These are phyloP conservation scores for Phytophthora idaei DNA, from an alignment of 352 stramenopile species.

Conservation along the genomic window DNA sequence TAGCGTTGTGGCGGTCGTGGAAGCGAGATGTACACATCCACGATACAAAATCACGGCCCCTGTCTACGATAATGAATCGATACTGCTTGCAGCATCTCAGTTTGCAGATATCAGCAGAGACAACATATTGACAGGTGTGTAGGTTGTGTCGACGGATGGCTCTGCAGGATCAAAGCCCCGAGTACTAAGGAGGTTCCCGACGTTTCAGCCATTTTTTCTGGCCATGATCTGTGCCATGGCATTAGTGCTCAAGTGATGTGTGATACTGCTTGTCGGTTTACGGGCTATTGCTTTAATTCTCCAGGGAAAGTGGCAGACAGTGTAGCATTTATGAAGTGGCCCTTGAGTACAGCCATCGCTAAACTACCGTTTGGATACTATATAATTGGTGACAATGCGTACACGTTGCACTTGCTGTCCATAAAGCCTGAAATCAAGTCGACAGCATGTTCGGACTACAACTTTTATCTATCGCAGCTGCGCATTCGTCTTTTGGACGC, in stretches of 20 bases:
- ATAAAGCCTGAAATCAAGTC: no score
- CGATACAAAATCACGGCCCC: neutral
- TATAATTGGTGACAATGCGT: neutral
- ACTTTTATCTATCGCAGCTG: no score
- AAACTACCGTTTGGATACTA: neutral
- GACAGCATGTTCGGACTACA: no score
- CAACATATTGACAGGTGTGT: no score
- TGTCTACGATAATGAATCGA: neutral
- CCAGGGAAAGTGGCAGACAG: constrained; percentile 10
- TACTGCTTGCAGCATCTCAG: neutral
- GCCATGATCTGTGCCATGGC: neutral
- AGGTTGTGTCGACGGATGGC: constrained; percentile 4
- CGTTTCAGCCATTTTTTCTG: no score
- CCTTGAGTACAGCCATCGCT: no score
- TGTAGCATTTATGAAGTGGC: no score
- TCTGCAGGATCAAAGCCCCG: no score
- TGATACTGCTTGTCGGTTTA: constrained; percentile 8
- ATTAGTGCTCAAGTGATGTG: constrained; percentile 13
- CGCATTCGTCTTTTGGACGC: neutral
- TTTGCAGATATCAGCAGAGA: neutral
- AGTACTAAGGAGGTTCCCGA: no score
- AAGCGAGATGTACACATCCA: neutral
- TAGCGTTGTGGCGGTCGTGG: neutral
- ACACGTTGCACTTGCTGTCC: neutral
- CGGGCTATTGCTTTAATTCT: constrained; percentile 5